Evolutionary conservation across 106 monocot genomes (phyloP), one percentile per base, ranked within the genome.

Genomic region (Phalaenopsis equestris): DNA sequence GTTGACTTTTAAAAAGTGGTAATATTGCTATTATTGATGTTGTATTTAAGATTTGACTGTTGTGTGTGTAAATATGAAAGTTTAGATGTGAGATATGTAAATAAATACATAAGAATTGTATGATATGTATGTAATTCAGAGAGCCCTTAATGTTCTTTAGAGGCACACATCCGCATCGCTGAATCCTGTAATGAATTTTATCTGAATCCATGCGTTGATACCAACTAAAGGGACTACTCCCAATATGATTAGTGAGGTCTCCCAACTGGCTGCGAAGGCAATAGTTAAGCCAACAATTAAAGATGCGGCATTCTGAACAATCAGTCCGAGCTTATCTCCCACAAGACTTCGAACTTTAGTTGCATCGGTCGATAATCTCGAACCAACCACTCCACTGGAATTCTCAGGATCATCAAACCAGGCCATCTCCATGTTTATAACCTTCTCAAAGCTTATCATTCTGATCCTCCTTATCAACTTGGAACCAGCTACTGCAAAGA

Each of bases 351-450:
- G 24, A 14, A 77, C 52, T 49, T 46, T 55, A 55, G 77, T 43
- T 55, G 77, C 77, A 77, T 77, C 77, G 36, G 52, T 24, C 2
- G 77, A 77, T 46, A 77, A 49, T 77, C 77, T 78, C 61, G 78
- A 56, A 45, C 78, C 78, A 58, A 78, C 58, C 8, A 23, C 78
- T 61, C 78, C 78, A 41, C 78, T 78, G 30, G 39, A 78, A 52
- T 78, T 78, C 19, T 18, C 56, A 39, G 78, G 39, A 58, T 82
- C 78, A 78, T 89, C 89, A 46, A 89, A 89, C 86, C 86, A 89
- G 8, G 79, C 49, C 8, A 86, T 84, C 56, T 89, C 89, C 72
- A 78, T 77, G 64, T 80, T 74, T 30, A 89, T 76, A 41, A 89
- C 89, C 73, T 67, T 86, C 77, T 80, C 73, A 75, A 89, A 89